A percentile compares a stretch with the other conserved stretches of the same genome.
phyloP scores from a whole-genome alignment of 2,329 filamentous ascomycete species.

The Colletotrichum tofieldiae region DNA sequence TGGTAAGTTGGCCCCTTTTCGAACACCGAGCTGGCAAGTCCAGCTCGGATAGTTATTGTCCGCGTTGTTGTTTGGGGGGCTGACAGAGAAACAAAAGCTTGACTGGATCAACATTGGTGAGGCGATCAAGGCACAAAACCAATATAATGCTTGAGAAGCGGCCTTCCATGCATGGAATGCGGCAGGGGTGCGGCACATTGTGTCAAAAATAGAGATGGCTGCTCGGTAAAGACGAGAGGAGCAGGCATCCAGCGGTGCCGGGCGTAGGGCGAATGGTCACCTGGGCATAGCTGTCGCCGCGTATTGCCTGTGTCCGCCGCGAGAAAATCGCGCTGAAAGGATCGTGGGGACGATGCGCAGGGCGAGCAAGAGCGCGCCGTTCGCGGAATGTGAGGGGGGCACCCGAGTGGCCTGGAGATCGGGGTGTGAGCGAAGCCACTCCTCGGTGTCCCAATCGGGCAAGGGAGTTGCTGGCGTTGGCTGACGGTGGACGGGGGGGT shows the following conservation, averaged over 20 bases:
- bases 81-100: conserved; percentile 51
- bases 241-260: neutral
- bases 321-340: neutral
- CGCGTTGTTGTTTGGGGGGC: neutral
- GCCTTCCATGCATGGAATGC: conserved; percentile 6
- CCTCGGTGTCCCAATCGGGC: conserved; percentile 38
- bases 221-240: neutral
- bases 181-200: neutral
- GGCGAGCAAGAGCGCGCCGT: neutral
- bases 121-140: conserved; percentile 55
- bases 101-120: conserved; percentile 61
- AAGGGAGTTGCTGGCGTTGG: conserved; percentile 18
- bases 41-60: neutral
- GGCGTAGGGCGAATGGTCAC: neutral
- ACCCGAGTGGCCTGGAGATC: neutral
- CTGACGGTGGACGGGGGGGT: neutral
- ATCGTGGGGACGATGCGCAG: neutral
- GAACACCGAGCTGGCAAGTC: neutral
- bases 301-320: neutral
- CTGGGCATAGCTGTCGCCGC: neutral
- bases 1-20: conserved; percentile 50
- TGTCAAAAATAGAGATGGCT: neutral
- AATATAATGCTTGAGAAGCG: conserved; percentile 55
- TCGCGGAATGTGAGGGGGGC: conserved; percentile 6
- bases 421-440: conserved; percentile 36